phyloP scores from a whole-genome alignment of 176 grass and related monocot genomes.

The Phragmites australis region DNA sequence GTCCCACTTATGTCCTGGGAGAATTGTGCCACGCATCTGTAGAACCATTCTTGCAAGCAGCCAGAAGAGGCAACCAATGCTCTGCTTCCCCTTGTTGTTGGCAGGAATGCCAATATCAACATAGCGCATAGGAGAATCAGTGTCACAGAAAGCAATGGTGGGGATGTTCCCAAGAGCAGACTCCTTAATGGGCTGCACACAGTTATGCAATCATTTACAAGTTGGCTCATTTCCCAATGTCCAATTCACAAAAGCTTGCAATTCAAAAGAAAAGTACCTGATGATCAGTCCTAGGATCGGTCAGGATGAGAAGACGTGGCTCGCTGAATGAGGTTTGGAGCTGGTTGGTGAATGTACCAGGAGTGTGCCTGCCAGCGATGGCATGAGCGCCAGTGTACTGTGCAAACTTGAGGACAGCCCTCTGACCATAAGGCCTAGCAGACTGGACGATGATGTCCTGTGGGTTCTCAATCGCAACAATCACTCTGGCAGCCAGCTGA shows the following conservation, averaged over 20 bases:
- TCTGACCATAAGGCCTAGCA: slow-evolving; percentile 74
- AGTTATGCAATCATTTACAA: background rate
- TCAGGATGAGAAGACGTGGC: no score
- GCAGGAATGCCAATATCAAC: slow-evolving; percentile 88
- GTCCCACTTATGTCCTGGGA: slow-evolving; percentile 77
- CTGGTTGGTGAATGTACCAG: no score
- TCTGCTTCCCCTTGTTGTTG: slow-evolving; percentile 91
- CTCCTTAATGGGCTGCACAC: slow-evolving; percentile 27
- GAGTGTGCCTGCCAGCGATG: no score
- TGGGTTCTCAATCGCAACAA: slow-evolving; percentile 69
- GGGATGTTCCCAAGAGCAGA: slow-evolving; percentile 28
- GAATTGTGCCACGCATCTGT: slow-evolving; percentile 68
- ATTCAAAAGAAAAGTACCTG: no score
- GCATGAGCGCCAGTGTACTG: no score
- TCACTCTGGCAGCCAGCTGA: slow-evolving; percentile 65
- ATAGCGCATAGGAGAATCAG: slow-evolving; percentile 87
- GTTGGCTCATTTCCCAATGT: background rate
- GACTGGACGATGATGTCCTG: slow-evolving; percentile 82
- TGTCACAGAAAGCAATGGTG: slow-evolving; percentile 57
- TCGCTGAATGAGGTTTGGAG: no score
- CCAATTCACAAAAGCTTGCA: no score
- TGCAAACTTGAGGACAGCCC: slow-evolving; percentile 55
- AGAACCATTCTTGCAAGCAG: slow-evolving; percentile 80
- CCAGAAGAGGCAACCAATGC: slow-evolving; percentile 88
- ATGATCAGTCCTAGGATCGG: no score